Evolutionary conservation across 2,329 filamentous ascomycete genomes (phyloP), one percentile per base, ranked within the genome.

Genomic region (Clonostachys sp.): DNA sequence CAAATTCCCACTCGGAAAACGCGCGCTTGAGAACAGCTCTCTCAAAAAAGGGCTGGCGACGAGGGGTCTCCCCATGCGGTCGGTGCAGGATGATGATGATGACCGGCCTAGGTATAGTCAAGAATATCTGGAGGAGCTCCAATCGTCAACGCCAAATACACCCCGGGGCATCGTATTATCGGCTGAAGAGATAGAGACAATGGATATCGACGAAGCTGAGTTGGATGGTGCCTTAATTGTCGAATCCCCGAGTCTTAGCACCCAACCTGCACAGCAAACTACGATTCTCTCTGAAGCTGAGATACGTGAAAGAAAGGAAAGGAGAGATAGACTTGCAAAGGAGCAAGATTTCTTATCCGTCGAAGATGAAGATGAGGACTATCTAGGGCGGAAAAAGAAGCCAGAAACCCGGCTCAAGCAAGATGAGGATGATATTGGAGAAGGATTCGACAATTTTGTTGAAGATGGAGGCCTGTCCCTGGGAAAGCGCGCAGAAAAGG

Each of bases 401-500:
- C 78, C 81, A 34, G 79, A 91, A 51, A 87, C 86, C 6, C 80
- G 92, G 2, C 77, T 97, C 3, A 79, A 91, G 6, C 80, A 78
- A 40, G 91, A 96, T 34, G 92, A 97, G 57, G 92, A 97, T 61
- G 90, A 97, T 59, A 78, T 96, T 0, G 89, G 88, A 36, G 94
- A 97, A 68, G 91, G 91, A 0, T 97, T 95, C 56, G 92, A 97
- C 50, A 86, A 92, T 47, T 96, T 89, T 57, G 89, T 94, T 9
- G 88, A 94, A 39, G 89, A 96, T 60, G 90, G 88, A 9, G 81
- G 82, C 8, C 80, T 96, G 10, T 81, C 88, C 2, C 74, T 96
- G 0, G 89, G 91, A 34, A 83, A 78, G 51, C 88, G 87, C 51
- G 90, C 90, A 1, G 89, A 94, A 65, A 81, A 80, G 17, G 88